Conservation (phyloP, 2,329 filamentous ascomycete genomes). For the Thielaviopsis populi region DNA sequence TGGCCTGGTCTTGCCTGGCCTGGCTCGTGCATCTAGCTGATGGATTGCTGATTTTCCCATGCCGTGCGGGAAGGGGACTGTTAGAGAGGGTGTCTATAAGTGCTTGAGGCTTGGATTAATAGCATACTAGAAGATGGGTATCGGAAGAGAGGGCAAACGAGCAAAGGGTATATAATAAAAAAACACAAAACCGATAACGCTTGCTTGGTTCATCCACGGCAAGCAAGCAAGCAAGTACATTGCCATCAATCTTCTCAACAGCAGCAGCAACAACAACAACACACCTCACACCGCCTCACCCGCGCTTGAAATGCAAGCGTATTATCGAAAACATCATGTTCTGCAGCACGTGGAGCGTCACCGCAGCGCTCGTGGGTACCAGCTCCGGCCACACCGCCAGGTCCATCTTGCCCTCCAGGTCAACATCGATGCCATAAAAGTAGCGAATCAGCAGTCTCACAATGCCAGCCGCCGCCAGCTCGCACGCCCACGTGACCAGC, state of each 20-base stretch:
- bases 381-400: slow-evolving; percentile 52
- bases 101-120: background rate
- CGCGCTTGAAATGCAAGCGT: slow-evolving; percentile 40
- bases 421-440: slow-evolving; percentile 47
- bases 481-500: slow-evolving; percentile 50
- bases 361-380: slow-evolving; percentile 48
- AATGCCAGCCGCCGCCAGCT: slow-evolving; percentile 45
- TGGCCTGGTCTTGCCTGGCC: background rate
- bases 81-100: background rate
- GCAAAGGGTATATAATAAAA: slow-evolving; percentile 1
- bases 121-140: background rate
- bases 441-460: slow-evolving; percentile 43
- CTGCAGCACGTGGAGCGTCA: slow-evolving; percentile 53
- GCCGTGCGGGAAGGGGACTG: background rate
- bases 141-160: background rate
- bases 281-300: background rate
- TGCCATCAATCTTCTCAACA: background rate
- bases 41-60: background rate
- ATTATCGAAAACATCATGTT: slow-evolving; percentile 61
- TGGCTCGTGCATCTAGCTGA: background rate
- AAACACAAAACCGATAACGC: background rate
- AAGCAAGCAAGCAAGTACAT: background rate
- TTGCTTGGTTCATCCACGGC: too few relatives aligned
- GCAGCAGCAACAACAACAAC: too few relatives aligned
- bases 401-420: slow-evolving; percentile 48